Conservation (phyloP, 2,329 filamentous ascomycete genomes). For the Penicillium psychrosexuale region DNA sequence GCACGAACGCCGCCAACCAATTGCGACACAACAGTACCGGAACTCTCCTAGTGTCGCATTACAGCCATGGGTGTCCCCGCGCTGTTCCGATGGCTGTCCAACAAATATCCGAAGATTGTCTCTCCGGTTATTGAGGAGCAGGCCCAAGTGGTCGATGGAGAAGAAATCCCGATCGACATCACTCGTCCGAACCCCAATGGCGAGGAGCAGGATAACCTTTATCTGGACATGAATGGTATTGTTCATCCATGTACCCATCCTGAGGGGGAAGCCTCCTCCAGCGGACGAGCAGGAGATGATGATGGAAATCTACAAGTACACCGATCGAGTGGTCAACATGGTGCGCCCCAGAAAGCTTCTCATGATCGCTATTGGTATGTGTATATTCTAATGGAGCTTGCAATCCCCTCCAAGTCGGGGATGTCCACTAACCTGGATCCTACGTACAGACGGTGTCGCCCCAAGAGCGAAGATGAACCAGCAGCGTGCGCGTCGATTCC, state of each 20-base stretch:
- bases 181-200: slow-evolving; percentile 89
- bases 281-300: slow-evolving; percentile 99
- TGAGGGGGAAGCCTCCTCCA: slow-evolving; percentile 85
- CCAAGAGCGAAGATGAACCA: slow-evolving; percentile 99
- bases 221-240: slow-evolving; percentile 99
- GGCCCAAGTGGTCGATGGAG: slow-evolving; percentile 77
- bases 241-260: slow-evolving; percentile 98
- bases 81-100: slow-evolving; percentile 93
- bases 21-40: slow-evolving; percentile 16
- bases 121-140: slow-evolving; percentile 84
- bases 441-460: slow-evolving; percentile 76
- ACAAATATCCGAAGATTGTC: slow-evolving; percentile 97
- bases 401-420: background rate
- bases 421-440: background rate
- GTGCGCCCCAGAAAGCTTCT: slow-evolving; percentile 91
- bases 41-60: slow-evolving; percentile 13
- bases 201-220: slow-evolving; percentile 96
- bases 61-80: slow-evolving; percentile 83
- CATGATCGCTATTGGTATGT: slow-evolving; percentile 87
- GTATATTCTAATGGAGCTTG: background rate
- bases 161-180: slow-evolving; percentile 78
- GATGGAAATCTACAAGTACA: slow-evolving; percentile 96
- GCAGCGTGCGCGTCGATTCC: slow-evolving; percentile 91
- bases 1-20: slow-evolving; percentile 3
- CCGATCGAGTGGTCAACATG: slow-evolving; percentile 98